Evolutionary conservation across 345 rosid species (phyloP), one percentile per base, ranked within the genome.

Genomic region (Firmiana major): DNA sequence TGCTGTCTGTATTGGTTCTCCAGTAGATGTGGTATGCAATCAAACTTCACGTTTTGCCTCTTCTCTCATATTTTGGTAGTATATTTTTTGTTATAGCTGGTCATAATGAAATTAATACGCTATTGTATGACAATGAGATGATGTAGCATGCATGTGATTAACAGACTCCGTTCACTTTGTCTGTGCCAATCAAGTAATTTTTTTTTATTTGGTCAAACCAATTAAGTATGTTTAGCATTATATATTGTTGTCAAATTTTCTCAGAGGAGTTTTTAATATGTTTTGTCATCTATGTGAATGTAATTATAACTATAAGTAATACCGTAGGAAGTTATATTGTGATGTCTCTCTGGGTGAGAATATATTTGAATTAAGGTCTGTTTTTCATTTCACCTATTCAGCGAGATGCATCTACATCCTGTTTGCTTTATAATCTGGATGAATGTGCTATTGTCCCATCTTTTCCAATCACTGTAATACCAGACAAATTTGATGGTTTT

Each of bases 1-100:
- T 31, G 98, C 99, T 73, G 98, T 93, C 68, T 93, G 98, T 78
- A 88, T 95, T 74, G 99, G 99, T 64, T 95, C 98, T 46, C 99
- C 99, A 12, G 99, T 95, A 49, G 99, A 95, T 79, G 99, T 93
- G 99, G 99, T 95, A 89, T 8, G 31, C 40, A 76, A 73, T 86
- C 84, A 73, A 53, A 21, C 5, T 73, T 73, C 77, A 67, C 74
- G 19, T 77, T 42, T 55, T 15, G 38, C 45, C 45, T 67, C 75
- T 31, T 74, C 58, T 22, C 42, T 43, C 36, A 22, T 48, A 71
- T 38, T 42, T 11, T 58, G 64, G 28, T 71, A 36, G 54, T 28
- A 57, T 38, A 19, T 17, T 71, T 78, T 75, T 3, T 40, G 4
- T n/a, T 71, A 48, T 36, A 57, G 7, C 21, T 71, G 54, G 74